phyloP scores from a whole-genome alignment of 257 asterid genomes.

The Nicotiana sylvestris region DNA sequence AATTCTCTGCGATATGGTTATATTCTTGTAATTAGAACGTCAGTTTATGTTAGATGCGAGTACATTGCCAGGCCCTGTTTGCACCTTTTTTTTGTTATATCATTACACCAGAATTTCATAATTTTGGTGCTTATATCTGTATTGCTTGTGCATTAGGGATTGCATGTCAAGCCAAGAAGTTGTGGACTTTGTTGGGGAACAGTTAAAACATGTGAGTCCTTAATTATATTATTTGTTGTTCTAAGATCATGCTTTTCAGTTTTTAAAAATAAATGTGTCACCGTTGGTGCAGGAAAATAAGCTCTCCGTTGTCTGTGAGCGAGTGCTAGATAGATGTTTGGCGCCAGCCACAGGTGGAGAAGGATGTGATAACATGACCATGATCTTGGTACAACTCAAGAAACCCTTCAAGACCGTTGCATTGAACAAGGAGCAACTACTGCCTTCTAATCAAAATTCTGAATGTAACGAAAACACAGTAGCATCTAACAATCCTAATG shows the following conservation, averaged over 20 bases:
- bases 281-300: conserved; percentile 52
- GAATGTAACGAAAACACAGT: conserved; percentile 11
- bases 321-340: conserved; percentile 66
- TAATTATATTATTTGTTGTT: neutral
- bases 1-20: neutral
- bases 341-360: conserved; percentile 84
- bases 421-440: conserved; percentile 22
- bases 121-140: neutral
- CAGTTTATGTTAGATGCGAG: conserved; percentile 9
- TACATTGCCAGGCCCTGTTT: neutral
- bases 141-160: conserved; percentile 54
- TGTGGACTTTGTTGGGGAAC: conserved; percentile 65
- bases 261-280: neutral
- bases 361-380: conserved; percentile 97
- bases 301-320: conserved; percentile 78
- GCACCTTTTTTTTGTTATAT: neutral
- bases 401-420: conserved; percentile 25
- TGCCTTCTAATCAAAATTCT: conserved; percentile 28
- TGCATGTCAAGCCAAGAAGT: conserved; percentile 90
- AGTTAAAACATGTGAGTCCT: conserved; percentile 48
- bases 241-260: neutral
- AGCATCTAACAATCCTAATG: neutral
- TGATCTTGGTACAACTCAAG: conserved; percentile 82
- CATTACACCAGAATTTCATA: conserved; percentile 2
- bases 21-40: neutral